Evolutionary conservation across 2,329 filamentous ascomycete genomes (phyloP), one percentile per base, ranked within the genome.

Genomic region (Kalmusia sp.): DNA sequence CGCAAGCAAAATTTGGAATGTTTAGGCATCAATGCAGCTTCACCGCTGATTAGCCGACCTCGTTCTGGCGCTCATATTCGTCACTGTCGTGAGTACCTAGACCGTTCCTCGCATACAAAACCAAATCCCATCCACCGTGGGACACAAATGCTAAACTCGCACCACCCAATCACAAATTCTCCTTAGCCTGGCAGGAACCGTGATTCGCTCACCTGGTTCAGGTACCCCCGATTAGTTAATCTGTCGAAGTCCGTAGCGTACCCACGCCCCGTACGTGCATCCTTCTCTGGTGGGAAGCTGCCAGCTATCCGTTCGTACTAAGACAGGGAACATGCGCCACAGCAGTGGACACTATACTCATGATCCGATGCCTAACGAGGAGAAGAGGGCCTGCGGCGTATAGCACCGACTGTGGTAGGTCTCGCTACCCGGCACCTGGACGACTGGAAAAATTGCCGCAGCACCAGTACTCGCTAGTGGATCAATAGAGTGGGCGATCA

Each of bases 211-310:
- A 11, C 3, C 9, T 6, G 17, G 8, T 24, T 9, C 9, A 21
- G 9, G 28, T 24, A 24, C 7, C n/a, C 41, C 41, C 41, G 5
- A 45, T 34, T 34, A 24, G 41, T 45, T 33, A 34, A 45, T 33
- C 17, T 11, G 28, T 33, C 28, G 28, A 45, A 45, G 41, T 45
- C 41, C 28, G 28, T 45, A 45, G 41, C n/a, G n/a, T n/a, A n/a
- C n/a, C n/a, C n/a, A n/a, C n/a, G n/a, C n/a, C n/a, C n/a, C n/a
- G n/a, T n/a, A n/a, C 15, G 41, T 30, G 25, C 3, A 28, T 28
- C 22, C 14, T 14, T 3, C 15, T 31, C 27, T 17, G 40, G 19
- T 17, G 2, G 3, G 25, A 15, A 43, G 25, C 17, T 41, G 34
- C 22, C 7, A 9, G 11, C 4, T 2, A 7, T 34, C 9, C 6